A percentile compares a stretch with the other conserved stretches of the same genome.
These are phyloP conservation scores for Ampelomyces quisqualis DNA, from an alignment of 2,329 filamentous ascomycete genomes.

Conservation along the genomic window DNA sequence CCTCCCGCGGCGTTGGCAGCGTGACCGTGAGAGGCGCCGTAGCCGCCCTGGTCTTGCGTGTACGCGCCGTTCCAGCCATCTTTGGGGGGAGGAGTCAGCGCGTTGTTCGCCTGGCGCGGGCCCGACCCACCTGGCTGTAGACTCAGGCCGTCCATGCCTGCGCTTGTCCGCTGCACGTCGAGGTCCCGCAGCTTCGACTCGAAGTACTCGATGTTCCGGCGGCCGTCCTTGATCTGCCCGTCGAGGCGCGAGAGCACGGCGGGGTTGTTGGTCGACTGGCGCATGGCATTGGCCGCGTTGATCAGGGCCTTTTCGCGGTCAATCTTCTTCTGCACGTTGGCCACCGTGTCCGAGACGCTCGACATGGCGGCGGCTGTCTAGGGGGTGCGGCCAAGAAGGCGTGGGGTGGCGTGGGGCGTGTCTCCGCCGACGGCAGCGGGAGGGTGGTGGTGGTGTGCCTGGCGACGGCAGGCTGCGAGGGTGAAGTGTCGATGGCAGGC, in stretches of 20 bases:
- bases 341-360: constrained; percentile 64
- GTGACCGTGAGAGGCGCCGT: constrained; percentile 53
- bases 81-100: constrained; percentile 67
- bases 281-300: constrained; percentile 91
- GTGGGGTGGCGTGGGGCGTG: constrained; percentile 23
- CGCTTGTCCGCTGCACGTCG: constrained; percentile 74
- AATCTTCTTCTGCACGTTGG: constrained; percentile 93
- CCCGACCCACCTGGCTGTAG: constrained; percentile 54
- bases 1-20: constrained; percentile 65
- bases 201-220: constrained; percentile 91
- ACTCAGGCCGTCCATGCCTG: constrained; percentile 67
- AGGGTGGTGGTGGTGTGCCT: constrained; percentile 29
- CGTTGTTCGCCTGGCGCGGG: constrained; percentile 41
- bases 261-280: constrained; percentile 92
- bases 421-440: constrained; percentile 30
- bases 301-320: constrained; percentile 95
- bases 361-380: constrained; percentile 47
- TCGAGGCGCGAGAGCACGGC: constrained; percentile 87
- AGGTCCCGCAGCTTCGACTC: constrained; percentile 89
- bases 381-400: constrained; percentile 24
- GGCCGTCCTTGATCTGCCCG: constrained; percentile 89
- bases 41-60: constrained; percentile 60
- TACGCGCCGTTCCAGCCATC: constrained; percentile 58
- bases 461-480: constrained; percentile 25
- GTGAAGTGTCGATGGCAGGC: no score